Conservation (phyloP, 768 basidiomycete species). For the Albatrellus ellisii region DNA sequence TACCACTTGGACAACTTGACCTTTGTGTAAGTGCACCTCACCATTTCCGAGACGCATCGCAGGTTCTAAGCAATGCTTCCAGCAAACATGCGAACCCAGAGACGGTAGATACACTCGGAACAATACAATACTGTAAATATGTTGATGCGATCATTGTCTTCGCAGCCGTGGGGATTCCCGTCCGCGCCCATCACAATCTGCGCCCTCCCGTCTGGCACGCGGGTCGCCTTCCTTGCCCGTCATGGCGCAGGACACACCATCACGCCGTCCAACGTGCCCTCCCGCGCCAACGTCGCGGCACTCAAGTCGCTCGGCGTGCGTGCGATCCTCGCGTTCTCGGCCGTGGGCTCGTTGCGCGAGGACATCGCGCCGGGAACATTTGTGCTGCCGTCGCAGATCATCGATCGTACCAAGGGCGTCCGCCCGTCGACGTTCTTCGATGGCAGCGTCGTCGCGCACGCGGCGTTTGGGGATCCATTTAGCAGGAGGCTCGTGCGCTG, state of each 20-base stretch:
- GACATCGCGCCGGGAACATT: slow-evolving; percentile 88
- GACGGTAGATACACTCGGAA: slow-evolving; percentile 49
- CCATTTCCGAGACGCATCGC: neutral
- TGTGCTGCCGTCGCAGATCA: slow-evolving; percentile 80
- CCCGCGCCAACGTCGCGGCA: slow-evolving; percentile 89
- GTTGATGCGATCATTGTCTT: neutral
- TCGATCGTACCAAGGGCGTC: slow-evolving; percentile 91
- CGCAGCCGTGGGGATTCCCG: slow-evolving; percentile 86
- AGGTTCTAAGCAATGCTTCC: neutral
- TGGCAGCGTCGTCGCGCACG: slow-evolving; percentile 76
- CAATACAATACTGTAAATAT: no score
- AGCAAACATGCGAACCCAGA: slow-evolving; percentile 70
- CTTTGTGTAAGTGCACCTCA: slow-evolving; percentile 46
- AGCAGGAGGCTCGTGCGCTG: slow-evolving; percentile 47
- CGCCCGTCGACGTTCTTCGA: slow-evolving; percentile 86
- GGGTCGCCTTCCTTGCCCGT: slow-evolving; percentile 82
- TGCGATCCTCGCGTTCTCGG: slow-evolving; percentile 86
- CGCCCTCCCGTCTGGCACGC: slow-evolving; percentile 69
- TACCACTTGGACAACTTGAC: slow-evolving; percentile 91
- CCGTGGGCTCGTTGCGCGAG: slow-evolving; percentile 89
- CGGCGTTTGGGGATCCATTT: slow-evolving; percentile 91
- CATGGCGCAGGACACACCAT: slow-evolving; percentile 79
- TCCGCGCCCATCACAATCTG: slow-evolving; percentile 89
- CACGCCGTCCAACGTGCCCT: slow-evolving; percentile 68
- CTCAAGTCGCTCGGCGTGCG: slow-evolving; percentile 85